These are phyloP conservation scores for Pleurotus tuber-regium DNA, from an alignment of 768 basidiomycete genomes.

Conservation along the genomic window DNA sequence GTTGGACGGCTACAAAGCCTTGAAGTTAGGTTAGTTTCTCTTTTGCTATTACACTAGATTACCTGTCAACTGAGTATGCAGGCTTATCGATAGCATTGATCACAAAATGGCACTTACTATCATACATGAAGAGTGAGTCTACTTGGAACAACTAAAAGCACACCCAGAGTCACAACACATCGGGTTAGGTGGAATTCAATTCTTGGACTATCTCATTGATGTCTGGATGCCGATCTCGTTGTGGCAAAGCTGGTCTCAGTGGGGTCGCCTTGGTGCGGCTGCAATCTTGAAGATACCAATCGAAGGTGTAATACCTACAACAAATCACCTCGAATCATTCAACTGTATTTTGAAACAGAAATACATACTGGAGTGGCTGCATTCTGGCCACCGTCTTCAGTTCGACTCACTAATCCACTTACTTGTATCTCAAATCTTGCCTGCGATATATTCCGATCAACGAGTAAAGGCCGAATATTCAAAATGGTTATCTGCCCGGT, in stretches of 20 bases:
- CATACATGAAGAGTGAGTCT: neutral
- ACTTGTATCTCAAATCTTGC: conserved; percentile 16
- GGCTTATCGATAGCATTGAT: neutral
- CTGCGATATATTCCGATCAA: conserved; percentile 15
- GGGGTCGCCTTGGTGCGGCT: conserved; percentile 24
- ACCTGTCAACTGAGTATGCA: neutral
- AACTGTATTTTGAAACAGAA: conserved; percentile 32
- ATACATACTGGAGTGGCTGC: conserved; percentile 24
- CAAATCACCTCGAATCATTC: conserved; percentile 39
- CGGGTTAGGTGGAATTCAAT: conserved; percentile 12
- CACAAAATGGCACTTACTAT: neutral
- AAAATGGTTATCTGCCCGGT: conserved; percentile 1
- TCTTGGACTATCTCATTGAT: conserved; percentile 20
- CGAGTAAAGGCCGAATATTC: neutral
- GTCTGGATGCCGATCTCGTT: conserved; percentile 25
- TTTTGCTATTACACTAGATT: neutral
- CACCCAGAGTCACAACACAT: neutral
- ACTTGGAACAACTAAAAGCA: neutral
- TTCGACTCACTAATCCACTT: conserved; percentile 19
- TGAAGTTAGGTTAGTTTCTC: neutral
- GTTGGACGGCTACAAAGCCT: conserved; percentile 3
- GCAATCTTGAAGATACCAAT: conserved; percentile 16
- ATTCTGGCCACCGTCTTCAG: conserved; percentile 25
- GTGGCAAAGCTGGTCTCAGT: conserved; percentile 32
- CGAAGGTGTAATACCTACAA: conserved; percentile 31